These are phyloP conservation scores for Zygosaccharomyces gambellarensis DNA, from an alignment of 805 yeast genomes.

Conservation along the genomic window DNA sequence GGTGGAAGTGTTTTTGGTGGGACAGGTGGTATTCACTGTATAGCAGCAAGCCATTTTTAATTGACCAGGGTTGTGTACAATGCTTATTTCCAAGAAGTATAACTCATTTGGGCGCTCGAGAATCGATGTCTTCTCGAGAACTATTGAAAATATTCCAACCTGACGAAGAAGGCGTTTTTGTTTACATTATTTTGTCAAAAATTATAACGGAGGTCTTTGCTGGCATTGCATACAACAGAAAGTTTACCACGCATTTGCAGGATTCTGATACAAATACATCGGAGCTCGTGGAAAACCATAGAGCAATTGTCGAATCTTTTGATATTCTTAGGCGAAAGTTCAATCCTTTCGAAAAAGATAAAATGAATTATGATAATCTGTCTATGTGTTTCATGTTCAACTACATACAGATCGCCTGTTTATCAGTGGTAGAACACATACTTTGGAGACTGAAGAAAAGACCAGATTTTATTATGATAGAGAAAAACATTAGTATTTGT, in stretches of 20 bases:
- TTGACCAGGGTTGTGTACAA: conserved; percentile 1
- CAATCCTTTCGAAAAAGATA: background rate
- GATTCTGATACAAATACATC: background rate
- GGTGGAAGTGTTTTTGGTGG: conserved; percentile 23
- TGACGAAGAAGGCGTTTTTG: background rate
- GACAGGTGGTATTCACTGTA: conserved; percentile 15
- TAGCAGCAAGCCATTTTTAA: conserved; percentile 12
- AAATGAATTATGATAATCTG: background rate
- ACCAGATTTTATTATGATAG: background rate
- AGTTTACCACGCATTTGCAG: background rate
- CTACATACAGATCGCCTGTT: background rate
- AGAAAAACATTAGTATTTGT: background rate
- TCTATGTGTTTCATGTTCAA: background rate
- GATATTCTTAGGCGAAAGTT: background rate
- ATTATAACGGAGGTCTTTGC: background rate
- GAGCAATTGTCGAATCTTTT: background rate
- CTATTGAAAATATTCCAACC: background rate
- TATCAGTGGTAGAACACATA: background rate
- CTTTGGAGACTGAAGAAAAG: background rate
- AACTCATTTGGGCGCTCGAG: conserved; percentile 14
- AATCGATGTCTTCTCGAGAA: conserved; percentile 10
- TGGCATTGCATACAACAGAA: background rate
- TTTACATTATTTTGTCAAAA: background rate
- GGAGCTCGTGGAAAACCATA: background rate
- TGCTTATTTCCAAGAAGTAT: conserved; percentile 17